Evolutionary conservation across 2,329 filamentous ascomycete genomes (phyloP), one percentile per base, ranked within the genome.

Genomic region (Fusarium fujikuroi): DNA sequence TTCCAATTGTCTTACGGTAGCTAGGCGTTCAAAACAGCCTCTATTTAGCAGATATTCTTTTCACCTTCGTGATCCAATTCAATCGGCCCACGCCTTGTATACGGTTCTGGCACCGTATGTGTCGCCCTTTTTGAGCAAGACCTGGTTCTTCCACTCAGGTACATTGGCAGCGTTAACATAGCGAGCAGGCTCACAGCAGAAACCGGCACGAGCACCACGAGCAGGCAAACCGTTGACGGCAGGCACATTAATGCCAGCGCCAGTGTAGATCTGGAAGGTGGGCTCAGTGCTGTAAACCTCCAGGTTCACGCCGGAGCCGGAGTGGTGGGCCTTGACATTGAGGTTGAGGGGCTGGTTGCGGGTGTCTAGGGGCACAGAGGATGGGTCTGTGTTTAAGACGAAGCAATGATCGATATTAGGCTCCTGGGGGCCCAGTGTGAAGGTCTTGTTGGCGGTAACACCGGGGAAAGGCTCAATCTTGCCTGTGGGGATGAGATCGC

Each of bases 261-360:
- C 96, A 0, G 95, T 97, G 84, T 98, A 98, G 84, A 98, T 97
- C 82, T 98, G 95, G 87, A 98, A 98, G 0, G 94, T 93, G 1
- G 96, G 96, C 85, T 98, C 95, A 0, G 95, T 98, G 85, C 93
- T 96, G 78, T 91, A 86, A 10, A 97, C 92, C 82, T 98, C 93
- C 56, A 98, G 90, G 80, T 97, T 92, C 74, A 98, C 87, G 71
- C 90, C 90, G 34, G 91, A 92, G 56, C 85, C 86, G 10, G 94
- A 90, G 81, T 98, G 94, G 81, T 88, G 89, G 66, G 96, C 93
- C 30, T 89, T 85, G 50, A 93, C 89, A 50, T 95, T 89, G 66
- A 88, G 90, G 64, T 86, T 87, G 43, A 97, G 85, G 2, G 92
- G 89, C 63, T 84, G 75, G 49, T 76, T 72, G 72, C 92, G 90